Evolutionary conservation across 1,284 basidiomycete species (phyloP).

Genomic region (Trichosporon sp.): DNA sequence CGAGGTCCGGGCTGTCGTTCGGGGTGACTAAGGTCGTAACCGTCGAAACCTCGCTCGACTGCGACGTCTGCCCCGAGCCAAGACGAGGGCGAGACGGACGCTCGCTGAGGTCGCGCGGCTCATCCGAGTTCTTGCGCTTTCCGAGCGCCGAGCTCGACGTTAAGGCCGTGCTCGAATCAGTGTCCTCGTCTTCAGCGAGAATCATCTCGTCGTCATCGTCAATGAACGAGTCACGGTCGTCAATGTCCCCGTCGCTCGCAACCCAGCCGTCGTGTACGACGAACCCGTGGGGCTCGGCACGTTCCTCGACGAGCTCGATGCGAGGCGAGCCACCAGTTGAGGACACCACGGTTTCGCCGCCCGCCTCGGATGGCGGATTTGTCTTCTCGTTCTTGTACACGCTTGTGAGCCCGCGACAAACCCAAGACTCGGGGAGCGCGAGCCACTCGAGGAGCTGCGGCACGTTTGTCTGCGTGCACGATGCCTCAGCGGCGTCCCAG

Average conservation of each 20-base stretch:
- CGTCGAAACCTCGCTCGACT: constrained; percentile 26
- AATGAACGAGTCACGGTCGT: constrained; percentile 16
- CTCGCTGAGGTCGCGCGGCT: constrained; percentile 15
- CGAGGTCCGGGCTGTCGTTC: constrained; percentile 28
- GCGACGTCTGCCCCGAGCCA: constrained; percentile 26
- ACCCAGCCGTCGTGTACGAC: constrained; percentile 28
- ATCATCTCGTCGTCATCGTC: constrained; percentile 23
- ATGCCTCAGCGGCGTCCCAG: constrained; percentile 12
- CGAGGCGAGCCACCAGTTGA: constrained; percentile 20
- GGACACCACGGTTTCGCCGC: constrained; percentile 15
- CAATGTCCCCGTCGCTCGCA: constrained; percentile 13
- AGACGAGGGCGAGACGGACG: constrained; percentile 24
- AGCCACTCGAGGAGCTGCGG: constrained; percentile 9
- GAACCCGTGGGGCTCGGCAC: constrained; percentile 13
- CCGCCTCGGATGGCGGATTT: constrained; percentile 16
- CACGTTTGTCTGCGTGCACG: background rate
- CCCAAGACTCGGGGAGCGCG: background rate
- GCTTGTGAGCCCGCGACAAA: background rate
- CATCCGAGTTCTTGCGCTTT: constrained; percentile 25
- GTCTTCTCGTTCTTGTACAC: background rate
- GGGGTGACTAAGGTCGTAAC: constrained; percentile 28
- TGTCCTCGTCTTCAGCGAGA: background rate
- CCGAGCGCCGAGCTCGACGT: constrained; percentile 16
- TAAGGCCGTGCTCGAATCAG: constrained; percentile 9
- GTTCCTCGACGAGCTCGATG: constrained; percentile 26